Evolutionary conservation across 176 grass and related monocot species (phyloP).

Genomic region (Saccharum spontaneum): DNA sequence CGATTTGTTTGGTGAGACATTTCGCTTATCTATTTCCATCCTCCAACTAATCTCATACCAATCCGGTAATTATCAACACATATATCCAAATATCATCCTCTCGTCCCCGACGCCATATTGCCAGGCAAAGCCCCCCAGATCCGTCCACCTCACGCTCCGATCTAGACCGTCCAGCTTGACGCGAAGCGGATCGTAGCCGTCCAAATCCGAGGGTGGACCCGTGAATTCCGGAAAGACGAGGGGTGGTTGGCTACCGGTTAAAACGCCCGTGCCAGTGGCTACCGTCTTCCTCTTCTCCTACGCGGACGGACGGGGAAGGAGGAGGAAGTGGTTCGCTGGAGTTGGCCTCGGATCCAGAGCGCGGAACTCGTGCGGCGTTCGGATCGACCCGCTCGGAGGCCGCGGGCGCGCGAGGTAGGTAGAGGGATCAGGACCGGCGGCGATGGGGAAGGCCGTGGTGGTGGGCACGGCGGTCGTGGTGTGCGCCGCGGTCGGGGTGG

Average conservation of each 20-base stretch:
- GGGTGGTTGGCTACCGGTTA: slow-evolving; percentile 28
- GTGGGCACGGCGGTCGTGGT: slow-evolving; percentile 64
- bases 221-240: slow-evolving; percentile 40
- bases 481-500: slow-evolving; percentile 70
- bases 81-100: slow-evolving; percentile 9
- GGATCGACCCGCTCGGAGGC: neutral
- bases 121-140: neutral
- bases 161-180: neutral
- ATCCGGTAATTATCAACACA: neutral
- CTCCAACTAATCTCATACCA: neutral
- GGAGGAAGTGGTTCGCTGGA: neutral
- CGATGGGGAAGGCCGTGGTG: slow-evolving; percentile 68
- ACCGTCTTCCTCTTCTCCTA: slow-evolving; percentile 28
- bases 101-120: neutral
- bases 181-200: neutral
- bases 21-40: slow-evolving; percentile 22
- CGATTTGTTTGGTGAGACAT: neutral
- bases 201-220: slow-evolving; percentile 28
- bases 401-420: neutral
- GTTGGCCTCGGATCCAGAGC: slow-evolving; percentile 40
- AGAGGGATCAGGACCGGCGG: neutral
- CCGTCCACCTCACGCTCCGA: neutral
- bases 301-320: slow-evolving; percentile 1
- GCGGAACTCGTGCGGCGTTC: neutral
- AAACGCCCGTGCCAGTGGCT: slow-evolving; percentile 46